Evolutionary conservation across 176 grass and related monocot species (phyloP).

Genomic region (Bonia amplexicaulis): DNA sequence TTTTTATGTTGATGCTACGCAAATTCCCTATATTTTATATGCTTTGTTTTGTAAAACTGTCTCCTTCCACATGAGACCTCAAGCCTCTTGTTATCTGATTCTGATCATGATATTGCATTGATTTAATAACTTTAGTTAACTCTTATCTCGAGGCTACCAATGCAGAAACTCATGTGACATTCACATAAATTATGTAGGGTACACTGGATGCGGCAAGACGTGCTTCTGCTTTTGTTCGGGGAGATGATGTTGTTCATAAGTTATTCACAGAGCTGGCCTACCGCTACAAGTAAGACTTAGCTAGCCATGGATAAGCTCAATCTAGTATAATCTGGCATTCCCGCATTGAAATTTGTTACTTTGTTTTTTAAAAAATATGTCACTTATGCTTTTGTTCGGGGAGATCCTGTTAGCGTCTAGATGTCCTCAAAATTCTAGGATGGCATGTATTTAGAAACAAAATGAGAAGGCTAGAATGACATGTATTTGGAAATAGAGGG

Average conservation of each 20-base stretch:
- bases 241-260: conserved; percentile 93
- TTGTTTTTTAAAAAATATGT: not conserved
- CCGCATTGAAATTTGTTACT: not conserved
- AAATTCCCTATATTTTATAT: not conserved
- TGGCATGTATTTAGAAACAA: not conserved
- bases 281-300: conserved; percentile 65
- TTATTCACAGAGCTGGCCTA: conserved; percentile 90
- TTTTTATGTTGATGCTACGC: not conserved
- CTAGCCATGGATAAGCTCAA: not conserved
- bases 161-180: not conserved
- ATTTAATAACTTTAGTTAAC: not conserved
- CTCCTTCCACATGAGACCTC: not conserved
- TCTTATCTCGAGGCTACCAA: not conserved
- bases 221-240: conserved; percentile 81
- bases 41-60: not conserved
- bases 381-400: no score
- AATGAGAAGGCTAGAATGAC: not conserved
- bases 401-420: not conserved
- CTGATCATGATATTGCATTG: not conserved
- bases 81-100: not conserved
- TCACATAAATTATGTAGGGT: conserved; percentile 44
- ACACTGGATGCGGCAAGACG: conserved; percentile 59
- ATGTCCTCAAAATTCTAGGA: not conserved
- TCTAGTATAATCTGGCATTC: not conserved
- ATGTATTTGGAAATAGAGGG: not conserved